Evolutionary conservation across 176 grass and related monocot species (phyloP), one percentile per base, ranked within the genome.

Genomic region (Dendrocalamus sinicus): DNA sequence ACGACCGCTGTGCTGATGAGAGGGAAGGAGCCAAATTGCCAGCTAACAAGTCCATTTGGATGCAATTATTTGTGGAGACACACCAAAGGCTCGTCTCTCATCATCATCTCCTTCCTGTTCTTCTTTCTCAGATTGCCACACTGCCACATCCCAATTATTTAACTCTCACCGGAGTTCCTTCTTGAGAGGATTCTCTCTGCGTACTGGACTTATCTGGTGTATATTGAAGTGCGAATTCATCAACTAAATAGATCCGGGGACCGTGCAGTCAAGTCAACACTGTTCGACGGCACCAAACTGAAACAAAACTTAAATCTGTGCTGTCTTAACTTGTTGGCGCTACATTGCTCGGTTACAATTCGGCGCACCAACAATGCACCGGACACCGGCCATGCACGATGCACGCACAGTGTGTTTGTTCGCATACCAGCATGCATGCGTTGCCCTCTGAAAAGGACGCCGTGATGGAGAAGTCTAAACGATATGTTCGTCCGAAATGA

Each of bases 361-460:
- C 17, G 64, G 63, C 23, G 62, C 62, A 8, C 53, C 8, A 43
- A 45, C 32, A 46, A 57, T 50, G 26, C 63, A 23, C 62, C 63
- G 76, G 57, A 40, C 43, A 20, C 19, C 35, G 57, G n/a, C 28
- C 74, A 48, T 79, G 80, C 53, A 47, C 7, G 53, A 22, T 26
- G 10, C n/a, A 48, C 43, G 41, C 72, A 54, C 24, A 35, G 72
- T 47, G 65, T 10, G 19, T 63, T 45, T 61, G 70, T 26, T 75
- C 63, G 71, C 43, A 20, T 30, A 59, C 32, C 64, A 46, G 35
- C 72, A 28, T 57, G 68, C 44, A 46, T 35, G 72, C 81, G 24
- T 0, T 51, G 37, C 6, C 65, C 39, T 22, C 72, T 77, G 88
- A 90, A 48, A 86, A 54, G 15, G 79, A 82, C 83, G 19, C 23